Conservation (phyloP, 495 filamentous ascomycete species). For the Penicillium arizonense region DNA sequence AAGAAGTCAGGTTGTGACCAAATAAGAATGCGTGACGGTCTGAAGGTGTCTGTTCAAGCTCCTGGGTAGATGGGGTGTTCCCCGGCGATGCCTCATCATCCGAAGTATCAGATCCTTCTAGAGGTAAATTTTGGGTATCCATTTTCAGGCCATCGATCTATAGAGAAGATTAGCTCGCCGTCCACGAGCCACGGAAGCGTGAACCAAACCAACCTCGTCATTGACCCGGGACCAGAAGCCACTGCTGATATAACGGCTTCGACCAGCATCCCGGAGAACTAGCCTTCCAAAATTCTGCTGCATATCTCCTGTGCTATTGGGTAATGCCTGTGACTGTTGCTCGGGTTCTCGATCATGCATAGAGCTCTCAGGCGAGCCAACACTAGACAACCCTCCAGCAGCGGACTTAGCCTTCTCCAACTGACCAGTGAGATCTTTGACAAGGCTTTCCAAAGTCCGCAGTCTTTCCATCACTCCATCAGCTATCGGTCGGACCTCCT, state of each 20-base stretch:
- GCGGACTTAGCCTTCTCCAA: constrained; percentile 41
- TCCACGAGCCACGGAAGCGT: background rate
- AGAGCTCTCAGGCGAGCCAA: constrained; percentile 16
- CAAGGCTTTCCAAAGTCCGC: constrained; percentile 50
- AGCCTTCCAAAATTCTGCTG: constrained; percentile 40
- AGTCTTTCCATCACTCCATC: constrained; percentile 52
- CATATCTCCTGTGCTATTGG: constrained; percentile 12
- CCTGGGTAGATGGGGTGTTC: constrained; percentile 31
- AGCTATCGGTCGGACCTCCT: constrained; percentile 21
- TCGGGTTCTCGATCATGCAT: background rate
- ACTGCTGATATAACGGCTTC: constrained; percentile 49
- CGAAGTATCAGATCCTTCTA: constrained; percentile 36
- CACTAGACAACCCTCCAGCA: constrained; percentile 8
- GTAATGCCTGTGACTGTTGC: background rate
- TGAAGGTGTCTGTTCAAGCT: constrained; percentile 39
- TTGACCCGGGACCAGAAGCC: constrained; percentile 54
- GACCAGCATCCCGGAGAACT: constrained; percentile 38
- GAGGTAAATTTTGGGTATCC: constrained; percentile 28
- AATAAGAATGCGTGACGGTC: constrained; percentile 57
- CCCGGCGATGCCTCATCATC: constrained; percentile 35
- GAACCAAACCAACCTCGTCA: constrained; percentile 45
- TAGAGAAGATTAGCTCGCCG: background rate
- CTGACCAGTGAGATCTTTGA: constrained; percentile 54
- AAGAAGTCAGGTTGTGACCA: constrained; percentile 37
- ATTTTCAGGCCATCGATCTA: constrained; percentile 46